Evolutionary conservation across 1,284 basidiomycete species (phyloP).

Genomic region (Bondarzewia mesenterica): DNA sequence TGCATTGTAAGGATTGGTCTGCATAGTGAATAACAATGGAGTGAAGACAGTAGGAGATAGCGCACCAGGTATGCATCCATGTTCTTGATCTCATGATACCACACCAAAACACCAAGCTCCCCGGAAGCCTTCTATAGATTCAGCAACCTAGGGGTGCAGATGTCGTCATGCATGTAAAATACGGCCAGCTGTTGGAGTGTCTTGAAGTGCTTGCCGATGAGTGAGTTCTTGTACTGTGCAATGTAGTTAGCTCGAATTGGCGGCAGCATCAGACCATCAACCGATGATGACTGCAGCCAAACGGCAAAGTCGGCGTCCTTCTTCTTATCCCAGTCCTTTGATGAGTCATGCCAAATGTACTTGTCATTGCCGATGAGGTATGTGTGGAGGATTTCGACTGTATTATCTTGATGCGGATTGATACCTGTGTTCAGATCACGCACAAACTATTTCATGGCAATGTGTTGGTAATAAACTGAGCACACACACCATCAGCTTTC

Average conservation of each 20-base stretch:
- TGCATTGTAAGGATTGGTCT: neutral
- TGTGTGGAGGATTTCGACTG: constrained; percentile 28
- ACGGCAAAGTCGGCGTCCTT: constrained; percentile 19
- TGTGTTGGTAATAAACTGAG: neutral
- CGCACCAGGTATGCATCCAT: constrained; percentile 25
- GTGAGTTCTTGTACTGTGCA: constrained; percentile 27
- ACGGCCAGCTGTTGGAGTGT: constrained; percentile 24
- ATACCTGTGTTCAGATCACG: constrained; percentile 8
- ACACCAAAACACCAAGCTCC: constrained; percentile 25
- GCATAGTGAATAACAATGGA: neutral
- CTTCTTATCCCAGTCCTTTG: constrained; percentile 15
- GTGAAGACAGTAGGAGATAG: neutral
- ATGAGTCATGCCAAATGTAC: constrained; percentile 27
- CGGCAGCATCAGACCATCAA: constrained; percentile 23
- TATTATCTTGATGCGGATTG: constrained; percentile 27
- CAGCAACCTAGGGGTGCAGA: constrained; percentile 14
- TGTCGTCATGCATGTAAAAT: constrained; percentile 24
- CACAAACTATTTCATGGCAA: neutral
- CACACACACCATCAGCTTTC: constrained; percentile 2
- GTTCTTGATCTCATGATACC: constrained; percentile 26
- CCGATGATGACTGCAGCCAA: constrained; percentile 20
- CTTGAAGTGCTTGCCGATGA: constrained; percentile 36
- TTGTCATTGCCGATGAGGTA: constrained; percentile 29
- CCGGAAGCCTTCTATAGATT: constrained; percentile 24
- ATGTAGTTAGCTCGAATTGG: constrained; percentile 24